Conservation (phyloP, 495 filamentous ascomycete genomes). For the Apiosordaria backusii region DNA sequence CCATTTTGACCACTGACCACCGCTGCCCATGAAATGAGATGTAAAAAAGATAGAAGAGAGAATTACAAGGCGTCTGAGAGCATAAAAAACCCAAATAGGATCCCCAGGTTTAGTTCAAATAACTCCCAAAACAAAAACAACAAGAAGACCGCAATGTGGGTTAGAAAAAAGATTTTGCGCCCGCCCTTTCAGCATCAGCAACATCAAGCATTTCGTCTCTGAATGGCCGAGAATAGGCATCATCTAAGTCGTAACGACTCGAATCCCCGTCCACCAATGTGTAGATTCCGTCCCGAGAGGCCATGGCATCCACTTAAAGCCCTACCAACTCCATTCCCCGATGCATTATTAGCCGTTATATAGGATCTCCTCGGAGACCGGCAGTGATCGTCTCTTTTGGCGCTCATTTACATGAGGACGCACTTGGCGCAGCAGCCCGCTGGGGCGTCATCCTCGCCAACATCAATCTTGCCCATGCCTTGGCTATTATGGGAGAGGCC, state of each 20-base stretch:
- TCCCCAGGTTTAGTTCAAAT: constrained; percentile 16
- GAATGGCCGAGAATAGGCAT: constrained; percentile 1
- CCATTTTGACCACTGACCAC: constrained; percentile 7
- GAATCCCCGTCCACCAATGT: neutral
- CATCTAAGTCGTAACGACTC: neutral
- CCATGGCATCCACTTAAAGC: neutral
- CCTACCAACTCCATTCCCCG: constrained; percentile 9
- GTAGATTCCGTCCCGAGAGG: neutral
- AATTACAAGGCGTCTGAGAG: constrained; percentile 18
- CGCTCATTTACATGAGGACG: constrained; percentile 74
- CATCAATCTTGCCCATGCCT: constrained; percentile 69
- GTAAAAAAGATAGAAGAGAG: constrained; percentile 16
- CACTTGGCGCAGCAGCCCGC: constrained; percentile 84
- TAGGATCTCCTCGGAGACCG: neutral
- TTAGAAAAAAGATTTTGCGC: constrained; percentile 8
- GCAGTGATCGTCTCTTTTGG: neutral
- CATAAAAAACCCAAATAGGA: neutral
- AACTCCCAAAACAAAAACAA: constrained; percentile 23
- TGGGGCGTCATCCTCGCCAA: constrained; percentile 65
- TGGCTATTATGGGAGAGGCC: constrained; percentile 60
- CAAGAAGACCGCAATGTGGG: constrained; percentile 23
- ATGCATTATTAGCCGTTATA: neutral
- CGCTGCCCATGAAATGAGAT: constrained; percentile 11
- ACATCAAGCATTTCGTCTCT: neutral
- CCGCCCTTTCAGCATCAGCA: neutral